Evolutionary conservation across 495 filamentous ascomycete species (phyloP).

Genomic region (Tuber calosporum): DNA sequence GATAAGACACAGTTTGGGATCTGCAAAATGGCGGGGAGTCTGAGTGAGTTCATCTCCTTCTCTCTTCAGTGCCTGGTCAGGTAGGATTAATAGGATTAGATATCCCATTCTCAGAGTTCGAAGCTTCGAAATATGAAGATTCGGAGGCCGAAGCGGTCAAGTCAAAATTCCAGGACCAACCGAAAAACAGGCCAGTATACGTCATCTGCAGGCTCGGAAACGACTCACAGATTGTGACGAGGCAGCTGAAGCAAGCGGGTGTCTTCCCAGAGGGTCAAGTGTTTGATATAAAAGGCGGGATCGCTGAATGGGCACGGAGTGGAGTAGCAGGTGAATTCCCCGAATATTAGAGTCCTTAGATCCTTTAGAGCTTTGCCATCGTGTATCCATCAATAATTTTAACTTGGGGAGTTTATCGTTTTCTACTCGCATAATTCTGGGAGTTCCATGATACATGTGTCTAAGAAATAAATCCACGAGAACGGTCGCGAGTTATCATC

Average conservation of each 20-base stretch:
- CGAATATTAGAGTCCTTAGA: conserved; percentile 45
- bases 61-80: neutral
- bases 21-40: conserved; percentile 60
- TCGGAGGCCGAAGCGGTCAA: conserved; percentile 3
- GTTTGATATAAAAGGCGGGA: conserved; percentile 72
- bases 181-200: conserved; percentile 51
- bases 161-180: neutral
- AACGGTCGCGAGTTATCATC: neutral
- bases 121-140: conserved; percentile 12
- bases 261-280: conserved; percentile 55
- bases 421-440: neutral
- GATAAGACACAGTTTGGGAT: conserved; percentile 81
- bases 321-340: conserved; percentile 69
- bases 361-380: neutral
- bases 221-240: conserved; percentile 75
- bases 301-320: conserved; percentile 68
- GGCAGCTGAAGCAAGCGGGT: conserved; percentile 60
- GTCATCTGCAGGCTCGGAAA: conserved; percentile 81
- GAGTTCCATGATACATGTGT: neutral
- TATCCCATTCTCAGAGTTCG: conserved; percentile 25
- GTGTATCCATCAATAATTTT: neutral
- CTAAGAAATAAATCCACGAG: neutral
- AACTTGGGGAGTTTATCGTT: neutral
- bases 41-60: conserved; percentile 45
- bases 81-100: conserved; percentile 10